phyloP scores from a whole-genome alignment of 2,329 filamentous ascomycete species.

The Colletotrichum abscissum region DNA sequence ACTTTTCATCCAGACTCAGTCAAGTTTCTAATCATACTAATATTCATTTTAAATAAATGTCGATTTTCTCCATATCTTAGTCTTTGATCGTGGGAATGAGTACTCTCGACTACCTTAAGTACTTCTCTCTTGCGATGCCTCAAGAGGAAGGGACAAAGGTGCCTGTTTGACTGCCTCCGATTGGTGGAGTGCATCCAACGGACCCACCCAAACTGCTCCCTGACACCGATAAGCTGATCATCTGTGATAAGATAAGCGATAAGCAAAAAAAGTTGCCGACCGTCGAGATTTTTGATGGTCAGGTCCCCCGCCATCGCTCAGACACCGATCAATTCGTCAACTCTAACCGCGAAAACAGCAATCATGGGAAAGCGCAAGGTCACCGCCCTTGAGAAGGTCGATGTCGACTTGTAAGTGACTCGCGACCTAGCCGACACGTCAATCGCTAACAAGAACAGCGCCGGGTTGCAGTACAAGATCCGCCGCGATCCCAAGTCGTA shows the following conservation, averaged over 20 bases:
- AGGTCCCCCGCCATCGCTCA: conserved; percentile 16
- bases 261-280: conserved; percentile 13
- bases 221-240: not conserved
- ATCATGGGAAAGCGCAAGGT: conserved; percentile 88
- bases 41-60: rapidly evolving
- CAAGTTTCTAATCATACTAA: rapidly evolving
- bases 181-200: not conserved
- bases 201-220: too few species aligned
- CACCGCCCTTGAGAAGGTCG: conserved; percentile 93
- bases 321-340: not conserved
- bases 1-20: too few species aligned
- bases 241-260: not conserved
- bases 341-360: not conserved
- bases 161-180: not conserved
- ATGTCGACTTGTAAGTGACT: conserved; percentile 79
- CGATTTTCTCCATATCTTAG: too few species aligned
- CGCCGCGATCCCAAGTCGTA: conserved; percentile 90
- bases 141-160: not conserved
- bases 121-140: not conserved
- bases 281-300: conserved; percentile 8
- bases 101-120: too few species aligned
- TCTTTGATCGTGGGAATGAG: too few species aligned
- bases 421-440: not conserved
- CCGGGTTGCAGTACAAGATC: conserved; percentile 92
- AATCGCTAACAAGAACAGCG: conserved; percentile 60